A percentile compares a stretch with the other conserved stretches of the same genome.
Evolutionary conservation across 1,284 basidiomycete species (phyloP).

Genomic region (Afroboletus lepidellus): DNA sequence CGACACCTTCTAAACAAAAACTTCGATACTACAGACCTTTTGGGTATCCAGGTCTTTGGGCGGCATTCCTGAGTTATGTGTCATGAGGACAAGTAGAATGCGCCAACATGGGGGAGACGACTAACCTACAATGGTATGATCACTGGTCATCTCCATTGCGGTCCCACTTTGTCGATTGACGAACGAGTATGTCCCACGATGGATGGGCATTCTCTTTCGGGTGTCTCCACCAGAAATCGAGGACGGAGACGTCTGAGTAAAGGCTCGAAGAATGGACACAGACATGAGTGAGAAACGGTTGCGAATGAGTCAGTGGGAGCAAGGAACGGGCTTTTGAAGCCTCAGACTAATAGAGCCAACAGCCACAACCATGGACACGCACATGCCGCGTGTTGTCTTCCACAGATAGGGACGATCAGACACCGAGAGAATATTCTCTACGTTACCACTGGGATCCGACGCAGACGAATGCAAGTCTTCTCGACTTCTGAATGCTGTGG

Average conservation of each 20-base stretch:
- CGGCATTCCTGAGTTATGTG: slow-evolving; percentile 24
- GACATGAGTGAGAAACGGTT: slow-evolving; percentile 18
- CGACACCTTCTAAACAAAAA: background rate
- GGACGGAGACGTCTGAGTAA: slow-evolving; percentile 17
- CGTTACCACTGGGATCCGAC: slow-evolving; percentile 8
- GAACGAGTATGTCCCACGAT: slow-evolving; percentile 34
- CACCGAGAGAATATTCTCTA: slow-evolving; percentile 18
- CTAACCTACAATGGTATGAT: slow-evolving; percentile 28
- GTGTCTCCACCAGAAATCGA: slow-evolving; percentile 15
- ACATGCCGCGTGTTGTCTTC: slow-evolving; percentile 18
- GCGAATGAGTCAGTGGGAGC: background rate
- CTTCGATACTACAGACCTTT: slow-evolving; percentile 21
- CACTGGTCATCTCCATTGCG: slow-evolving; percentile 30
- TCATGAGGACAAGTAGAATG: slow-evolving; percentile 2
- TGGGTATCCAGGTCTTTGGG: slow-evolving; percentile 28
- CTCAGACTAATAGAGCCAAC: slow-evolving; percentile 2
- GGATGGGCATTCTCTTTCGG: slow-evolving; percentile 26
- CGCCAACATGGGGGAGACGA: background rate
- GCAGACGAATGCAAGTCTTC: slow-evolving; percentile 11
- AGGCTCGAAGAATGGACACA: slow-evolving; percentile 23
- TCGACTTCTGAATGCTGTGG: slow-evolving; percentile 23
- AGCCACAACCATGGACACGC: slow-evolving; percentile 21
- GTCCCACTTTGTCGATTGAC: slow-evolving; percentile 35
- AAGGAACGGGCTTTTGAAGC: slow-evolving; percentile 19
- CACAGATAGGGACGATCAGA: slow-evolving; percentile 8